A percentile compares a stretch with the other conserved stretches of the same genome.
Evolutionary conservation across 2,329 filamentous ascomycete species (phyloP).

Genomic region (Zymoseptoria tritici): DNA sequence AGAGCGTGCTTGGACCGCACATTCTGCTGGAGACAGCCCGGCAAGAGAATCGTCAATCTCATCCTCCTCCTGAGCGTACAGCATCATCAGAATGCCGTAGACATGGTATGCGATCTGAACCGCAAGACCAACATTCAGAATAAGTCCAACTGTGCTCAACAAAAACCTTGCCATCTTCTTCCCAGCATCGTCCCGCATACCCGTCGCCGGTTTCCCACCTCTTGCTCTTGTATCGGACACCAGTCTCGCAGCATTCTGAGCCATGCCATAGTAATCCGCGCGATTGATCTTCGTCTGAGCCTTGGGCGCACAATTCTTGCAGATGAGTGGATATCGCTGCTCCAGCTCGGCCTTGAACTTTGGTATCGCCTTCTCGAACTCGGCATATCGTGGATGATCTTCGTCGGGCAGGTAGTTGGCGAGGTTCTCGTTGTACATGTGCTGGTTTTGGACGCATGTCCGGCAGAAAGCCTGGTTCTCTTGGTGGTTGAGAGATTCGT

Average conservation of each 20-base stretch:
- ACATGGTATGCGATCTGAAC: conserved; percentile 24
- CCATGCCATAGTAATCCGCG: conserved; percentile 27
- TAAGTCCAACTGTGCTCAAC: conserved; percentile 16
- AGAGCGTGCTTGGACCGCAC: conserved; percentile 8
- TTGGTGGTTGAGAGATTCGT: conserved; percentile 30
- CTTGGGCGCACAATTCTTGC: conserved; percentile 66
- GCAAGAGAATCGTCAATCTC: conserved; percentile 2
- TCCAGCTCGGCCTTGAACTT: conserved; percentile 67
- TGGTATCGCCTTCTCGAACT: conserved; percentile 62
- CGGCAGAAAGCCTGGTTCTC: conserved; percentile 56
- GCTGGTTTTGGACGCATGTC: conserved; percentile 82
- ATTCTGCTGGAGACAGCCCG: conserved; percentile 14
- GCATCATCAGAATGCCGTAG: conserved; percentile 17
- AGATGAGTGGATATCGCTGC: conserved; percentile 80
- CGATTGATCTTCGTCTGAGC: conserved; percentile 46
- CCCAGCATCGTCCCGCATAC: conserved; percentile 38
- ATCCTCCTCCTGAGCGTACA: not conserved
- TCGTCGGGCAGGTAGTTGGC: conserved; percentile 68
- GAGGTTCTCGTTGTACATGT: conserved; percentile 65
- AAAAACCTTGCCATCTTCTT: conserved; percentile 25
- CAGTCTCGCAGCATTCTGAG: conserved; percentile 46
- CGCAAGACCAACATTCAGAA: conserved; percentile 17
- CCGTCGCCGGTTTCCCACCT: conserved; percentile 33
- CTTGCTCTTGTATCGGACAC: conserved; percentile 57
- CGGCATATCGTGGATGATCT: conserved; percentile 59